Conservation (phyloP, 371 early-diverging fungal species). For the Mucor sp. region DNA sequence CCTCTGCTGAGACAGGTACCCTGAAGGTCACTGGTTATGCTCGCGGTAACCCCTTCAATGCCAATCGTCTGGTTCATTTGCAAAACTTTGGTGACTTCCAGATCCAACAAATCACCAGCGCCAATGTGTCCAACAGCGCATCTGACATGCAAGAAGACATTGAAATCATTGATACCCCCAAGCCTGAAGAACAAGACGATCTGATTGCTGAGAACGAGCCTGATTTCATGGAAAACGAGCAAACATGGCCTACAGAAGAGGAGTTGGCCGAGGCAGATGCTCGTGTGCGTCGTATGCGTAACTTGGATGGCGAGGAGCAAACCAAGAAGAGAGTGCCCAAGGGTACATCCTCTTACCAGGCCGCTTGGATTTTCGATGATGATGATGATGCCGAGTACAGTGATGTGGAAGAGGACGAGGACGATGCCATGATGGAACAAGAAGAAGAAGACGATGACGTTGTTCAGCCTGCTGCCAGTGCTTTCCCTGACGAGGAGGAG, state of each 20-base stretch:
- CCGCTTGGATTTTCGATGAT: conserved; percentile 94
- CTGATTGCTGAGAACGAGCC: conserved; percentile 79
- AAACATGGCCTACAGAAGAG: conserved; percentile 98
- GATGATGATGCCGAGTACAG: conserved; percentile 65
- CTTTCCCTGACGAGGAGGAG: conserved; percentile 47
- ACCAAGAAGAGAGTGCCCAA: conserved; percentile 81
- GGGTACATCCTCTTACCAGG: conserved; percentile 96
- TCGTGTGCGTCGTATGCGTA: conserved; percentile 45
- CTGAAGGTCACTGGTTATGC: conserved; percentile 85
- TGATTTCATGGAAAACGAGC: conserved; percentile 90
- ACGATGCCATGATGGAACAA: conserved; percentile 41
- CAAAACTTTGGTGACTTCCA: conserved; percentile 93
- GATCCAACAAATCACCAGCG: conserved; percentile 59
- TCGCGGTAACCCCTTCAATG: conserved; percentile 78
- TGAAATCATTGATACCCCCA: conserved; percentile 62
- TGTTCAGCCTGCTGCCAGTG: conserved; percentile 36
- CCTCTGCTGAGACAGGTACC: conserved; percentile 54
- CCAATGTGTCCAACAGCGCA: conserved; percentile 17
- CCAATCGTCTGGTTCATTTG: conserved; percentile 89
- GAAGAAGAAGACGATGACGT: conserved; percentile 39
- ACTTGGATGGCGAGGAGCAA: conserved; percentile 15
- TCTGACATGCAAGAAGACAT: conserved; percentile 52
- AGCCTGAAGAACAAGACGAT: conserved; percentile 73
- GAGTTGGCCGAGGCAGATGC: conserved; percentile 84
- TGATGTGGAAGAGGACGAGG: conserved; percentile 69